Evolutionary conservation across 164 flowering plant genomes (phyloP).

Genomic region (Cinnamomum chago): DNA sequence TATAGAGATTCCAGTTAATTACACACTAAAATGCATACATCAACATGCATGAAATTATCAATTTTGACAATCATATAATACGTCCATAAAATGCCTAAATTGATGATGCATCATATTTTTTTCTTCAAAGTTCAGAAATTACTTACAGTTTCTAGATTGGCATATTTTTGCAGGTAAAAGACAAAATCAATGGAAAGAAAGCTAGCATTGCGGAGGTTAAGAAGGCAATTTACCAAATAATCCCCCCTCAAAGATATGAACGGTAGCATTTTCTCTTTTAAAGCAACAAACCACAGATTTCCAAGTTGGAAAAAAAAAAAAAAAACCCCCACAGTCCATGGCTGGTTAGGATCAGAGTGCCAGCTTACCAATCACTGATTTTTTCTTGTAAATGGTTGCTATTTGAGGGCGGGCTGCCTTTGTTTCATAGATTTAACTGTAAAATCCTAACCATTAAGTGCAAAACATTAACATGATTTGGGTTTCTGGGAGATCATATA

Average conservation of each 20-base stretch:
- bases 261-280: not conserved
- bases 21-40: not conserved
- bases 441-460: not conserved
- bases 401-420: not conserved
- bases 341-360: not conserved
- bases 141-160: not conserved
- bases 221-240: conserved; percentile 55
- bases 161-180: conserved; percentile 57
- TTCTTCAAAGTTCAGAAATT: not conserved
- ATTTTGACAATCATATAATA: not conserved
- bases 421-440: not conserved
- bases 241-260: conserved; percentile 24
- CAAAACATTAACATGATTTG: not conserved
- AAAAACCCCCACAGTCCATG: too few relatives aligned
- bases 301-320: not conserved
- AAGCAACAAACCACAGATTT: not conserved
- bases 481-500: not conserved
- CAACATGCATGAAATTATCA: too few relatives aligned
- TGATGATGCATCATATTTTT: too few relatives aligned
- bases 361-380: not conserved
- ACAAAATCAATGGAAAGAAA: conserved; percentile 56
- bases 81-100: not conserved
- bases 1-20: conserved; percentile 17
- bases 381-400: not conserved
- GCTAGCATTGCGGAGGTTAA: conserved; percentile 79